Evolutionary conservation across 768 basidiomycete species (phyloP).

Genomic region (Lepiota brunneoincarnata): DNA sequence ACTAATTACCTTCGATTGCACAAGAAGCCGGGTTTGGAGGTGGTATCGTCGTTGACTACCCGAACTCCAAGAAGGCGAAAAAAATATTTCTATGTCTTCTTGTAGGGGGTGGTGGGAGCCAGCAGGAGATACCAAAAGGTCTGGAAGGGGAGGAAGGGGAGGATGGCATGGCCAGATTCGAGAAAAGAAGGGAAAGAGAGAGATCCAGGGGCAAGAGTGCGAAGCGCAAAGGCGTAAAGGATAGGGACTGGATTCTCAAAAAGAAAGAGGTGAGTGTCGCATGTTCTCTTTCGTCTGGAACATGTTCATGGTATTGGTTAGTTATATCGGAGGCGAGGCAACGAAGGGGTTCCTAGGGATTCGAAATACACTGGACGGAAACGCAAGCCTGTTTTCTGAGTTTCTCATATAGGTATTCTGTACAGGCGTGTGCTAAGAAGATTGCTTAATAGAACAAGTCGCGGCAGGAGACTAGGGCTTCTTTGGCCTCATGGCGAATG

Average conservation of each 20-base stretch:
- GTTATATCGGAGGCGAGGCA: slow-evolving; percentile 84
- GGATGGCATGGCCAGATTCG: slow-evolving; percentile 64
- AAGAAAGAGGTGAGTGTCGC: slow-evolving; percentile 82
- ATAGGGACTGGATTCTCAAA: slow-evolving; percentile 90
- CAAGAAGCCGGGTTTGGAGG: slow-evolving; percentile 96
- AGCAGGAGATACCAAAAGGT: slow-evolving; percentile 70
- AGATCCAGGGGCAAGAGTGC: slow-evolving; percentile 52
- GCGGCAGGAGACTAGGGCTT: slow-evolving; percentile 50
- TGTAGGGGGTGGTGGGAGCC: slow-evolving; percentile 73
- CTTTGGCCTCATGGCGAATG: slow-evolving; percentile 66
- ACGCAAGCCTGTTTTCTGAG: slow-evolving; percentile 74
- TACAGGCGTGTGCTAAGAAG: slow-evolving; percentile 8
- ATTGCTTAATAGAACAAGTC: slow-evolving; percentile 38
- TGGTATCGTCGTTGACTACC: slow-evolving; percentile 95
- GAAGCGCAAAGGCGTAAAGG: slow-evolving; percentile 72
- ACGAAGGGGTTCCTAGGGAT: slow-evolving; percentile 79
- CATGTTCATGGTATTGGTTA: slow-evolving; percentile 24
- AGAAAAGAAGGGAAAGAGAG: slow-evolving; percentile 73
- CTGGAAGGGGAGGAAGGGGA: slow-evolving; percentile 66
- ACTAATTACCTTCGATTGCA: slow-evolving; percentile 88
- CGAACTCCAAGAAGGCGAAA: slow-evolving; percentile 92
- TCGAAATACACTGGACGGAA: slow-evolving; percentile 94
- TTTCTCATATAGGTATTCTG: not conserved
- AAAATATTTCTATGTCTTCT: slow-evolving; percentile 95
- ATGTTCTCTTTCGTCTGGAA: not conserved